These are phyloP conservation scores for Tetracentron sinense DNA, from an alignment of 164 flowering plant species.

Conservation along the genomic window DNA sequence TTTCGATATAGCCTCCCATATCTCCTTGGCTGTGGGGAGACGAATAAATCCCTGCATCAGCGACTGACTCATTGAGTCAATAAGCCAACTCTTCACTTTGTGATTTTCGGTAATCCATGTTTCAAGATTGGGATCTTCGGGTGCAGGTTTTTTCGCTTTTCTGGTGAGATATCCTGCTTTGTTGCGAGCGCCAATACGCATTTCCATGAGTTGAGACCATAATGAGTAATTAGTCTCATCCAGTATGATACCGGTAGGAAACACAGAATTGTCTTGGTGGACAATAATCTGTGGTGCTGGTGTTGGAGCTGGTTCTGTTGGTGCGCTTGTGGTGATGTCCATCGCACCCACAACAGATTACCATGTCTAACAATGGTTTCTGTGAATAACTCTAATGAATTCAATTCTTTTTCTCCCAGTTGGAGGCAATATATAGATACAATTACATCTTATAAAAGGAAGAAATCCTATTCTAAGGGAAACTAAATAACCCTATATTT, in stretches of 20 bases:
- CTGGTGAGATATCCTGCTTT: conserved; percentile 12
- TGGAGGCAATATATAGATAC: too few relatives aligned
- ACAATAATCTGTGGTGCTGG: neutral
- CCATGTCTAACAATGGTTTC: neutral
- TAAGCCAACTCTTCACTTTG: conserved; percentile 7
- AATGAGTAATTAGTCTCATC: neutral
- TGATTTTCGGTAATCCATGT: conserved; percentile 13
- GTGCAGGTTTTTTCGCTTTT: neutral
- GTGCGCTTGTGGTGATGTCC: neutral
- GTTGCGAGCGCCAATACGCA: conserved; percentile 12
- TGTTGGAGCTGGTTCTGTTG: neutral
- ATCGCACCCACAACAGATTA: neutral
- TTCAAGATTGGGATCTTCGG: neutral
- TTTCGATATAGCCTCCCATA: neutral
- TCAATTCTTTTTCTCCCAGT: too few relatives aligned
- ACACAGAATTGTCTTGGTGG: neutral
- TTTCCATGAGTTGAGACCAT: conserved; percentile 20
- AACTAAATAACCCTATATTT: too few relatives aligned
- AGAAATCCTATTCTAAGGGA: too few relatives aligned
- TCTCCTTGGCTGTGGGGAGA: neutral
- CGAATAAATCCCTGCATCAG: neutral
- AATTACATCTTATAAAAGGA: too few relatives aligned
- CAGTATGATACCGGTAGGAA: neutral
- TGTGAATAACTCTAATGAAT: too few relatives aligned
- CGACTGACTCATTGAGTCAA: conserved; percentile 3